Base-by-base conservation (phyloP, 2,329 filamentous ascomycete species). In the Aspergillus pseudoviridinutans region DNA sequence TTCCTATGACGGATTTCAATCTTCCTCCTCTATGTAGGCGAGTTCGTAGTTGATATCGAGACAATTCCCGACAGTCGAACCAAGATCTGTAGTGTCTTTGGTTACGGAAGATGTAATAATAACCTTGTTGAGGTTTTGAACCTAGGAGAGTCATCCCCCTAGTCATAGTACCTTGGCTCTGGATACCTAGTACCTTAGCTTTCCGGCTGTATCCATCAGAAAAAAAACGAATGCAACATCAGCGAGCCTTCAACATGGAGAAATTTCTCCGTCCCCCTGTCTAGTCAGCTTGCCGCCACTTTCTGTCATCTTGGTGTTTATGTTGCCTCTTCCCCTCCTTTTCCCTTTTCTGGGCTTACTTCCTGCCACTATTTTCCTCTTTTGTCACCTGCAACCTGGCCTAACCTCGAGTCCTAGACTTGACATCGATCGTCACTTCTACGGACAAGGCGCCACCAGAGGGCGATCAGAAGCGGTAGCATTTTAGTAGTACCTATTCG, bases 251-350 rank as follows among this genome's bases (percentile, higher is more conserved):
- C 20, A 14, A 47, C 10, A 5, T 22, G 24, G 22, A 47, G 44
- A 17, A 38, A 47, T 47, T 47, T 12, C 44, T 47, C 44, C 44
- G 44, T 27, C 20, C 44, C 44, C 44, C 44, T 14, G 44, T 47
- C 24, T 24, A 47, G 22, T 47, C 10, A 12, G 20, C 22, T 46
- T 46, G 42, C 42, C 20, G 42, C 42, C 42, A 46, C 42, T 24
- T 24, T 46, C 42, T 24, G 20, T 46, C 22, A 20, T 24, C 12
- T 8, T 46, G 20, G 42, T 24, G n/a, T 47, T n/a, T 38, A 14
- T 58, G n/a, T 29, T 41, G 28, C 22, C 32, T 51, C 29, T 53
- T 55, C 50, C 51, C 42, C 32, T 41, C 28, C 22, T 9, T 51
- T 27, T n/a, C 32, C 20, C 46, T 38, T 28, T 55, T 28, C n/a